phyloP scores from a whole-genome alignment of 495 filamentous ascomycete genomes.

The Talaromyces trachyspermus region DNA sequence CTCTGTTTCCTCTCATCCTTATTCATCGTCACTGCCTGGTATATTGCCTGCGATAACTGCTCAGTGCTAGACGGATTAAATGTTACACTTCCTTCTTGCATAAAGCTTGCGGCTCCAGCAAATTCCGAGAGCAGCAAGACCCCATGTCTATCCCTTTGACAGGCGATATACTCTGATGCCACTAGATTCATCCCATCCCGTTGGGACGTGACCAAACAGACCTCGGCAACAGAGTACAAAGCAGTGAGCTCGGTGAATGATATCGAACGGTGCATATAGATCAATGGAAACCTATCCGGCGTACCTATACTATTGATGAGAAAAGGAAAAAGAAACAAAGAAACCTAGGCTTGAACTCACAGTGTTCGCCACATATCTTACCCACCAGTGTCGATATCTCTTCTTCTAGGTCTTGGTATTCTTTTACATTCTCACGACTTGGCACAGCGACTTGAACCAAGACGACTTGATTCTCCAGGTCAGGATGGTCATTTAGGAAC shows the following conservation, averaged over 20 bases:
- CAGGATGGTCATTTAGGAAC: conserved; percentile 91
- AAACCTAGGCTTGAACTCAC: conserved; percentile 25
- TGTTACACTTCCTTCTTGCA: conserved; percentile 87
- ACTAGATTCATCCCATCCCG: conserved; percentile 99
- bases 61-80: conserved; percentile 98
- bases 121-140: conserved; percentile 93
- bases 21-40: conserved; percentile 92
- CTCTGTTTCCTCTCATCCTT: no score
- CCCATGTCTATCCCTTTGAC: conserved; percentile 80
- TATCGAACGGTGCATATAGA: conserved; percentile 94
- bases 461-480: conserved; percentile 98
- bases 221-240: conserved; percentile 87
- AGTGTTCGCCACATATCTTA: conserved; percentile 90
- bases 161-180: conserved; percentile 95
- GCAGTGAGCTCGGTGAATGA: conserved; percentile 88
- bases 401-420: conserved; percentile 90
- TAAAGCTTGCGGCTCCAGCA: conserved; percentile 83
- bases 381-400: conserved; percentile 94
- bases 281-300: conserved; percentile 95
- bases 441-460: conserved; percentile 94
- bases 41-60: conserved; percentile 85
- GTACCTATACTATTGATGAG: conserved; percentile 46
- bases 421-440: conserved; percentile 89
- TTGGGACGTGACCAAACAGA: conserved; percentile 89
- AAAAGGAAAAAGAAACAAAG: conserved; percentile 1